Base-by-base conservation (phyloP, 2,329 filamentous ascomycete species). In the Albifimbria verrucaria region DNA sequence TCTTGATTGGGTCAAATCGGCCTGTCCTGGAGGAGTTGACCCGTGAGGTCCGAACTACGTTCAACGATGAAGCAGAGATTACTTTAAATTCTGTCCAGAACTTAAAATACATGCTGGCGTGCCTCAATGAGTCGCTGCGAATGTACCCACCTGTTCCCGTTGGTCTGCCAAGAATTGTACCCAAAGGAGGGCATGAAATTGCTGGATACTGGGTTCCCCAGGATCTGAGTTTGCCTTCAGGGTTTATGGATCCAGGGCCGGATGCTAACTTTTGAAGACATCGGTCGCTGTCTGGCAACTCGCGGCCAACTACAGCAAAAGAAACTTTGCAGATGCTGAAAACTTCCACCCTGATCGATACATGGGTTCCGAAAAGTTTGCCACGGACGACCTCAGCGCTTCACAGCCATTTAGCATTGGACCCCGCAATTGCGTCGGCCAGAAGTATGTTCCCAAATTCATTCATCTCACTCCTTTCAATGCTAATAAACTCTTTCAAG, bases 111-210 rank as follows among this genome's bases (percentile, higher is more conserved):
- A 50, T 76, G 47, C 58, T 66, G 12, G 73, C 73, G 5, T 66
- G 62, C 32, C 57, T 77, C 10, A 63, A 74, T 2, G 75, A 78
- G 59, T 62, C 63, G 4, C 57, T 78, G 36, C 63, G 76, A 11
- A 59, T 71, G 28, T 74, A 72, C 44, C 70, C 72, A 7, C 59
- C 56, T 7, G 50, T 53, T 4, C 51, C 57, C 51, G 49, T 52
- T 25, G 59, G 57, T 0, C 51, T 65, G 17, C 58, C 57, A 10
- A 49, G 72, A 1, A 39, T 67, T 12, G 62, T 65, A 0, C 65
- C 68, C 15, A 32, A 36, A 10, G 46, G 46, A n/a, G 46, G 46
- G 11, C 21, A 12, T 2, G 25, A 22, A 2, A 20, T 48, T 25
- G 45, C 45, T n/a, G 45, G 45, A 20, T 9, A n/a, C 2, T 48